Base-by-base conservation (phyloP, 345 rosid species). In the Citrus mangshanensis region DNA sequence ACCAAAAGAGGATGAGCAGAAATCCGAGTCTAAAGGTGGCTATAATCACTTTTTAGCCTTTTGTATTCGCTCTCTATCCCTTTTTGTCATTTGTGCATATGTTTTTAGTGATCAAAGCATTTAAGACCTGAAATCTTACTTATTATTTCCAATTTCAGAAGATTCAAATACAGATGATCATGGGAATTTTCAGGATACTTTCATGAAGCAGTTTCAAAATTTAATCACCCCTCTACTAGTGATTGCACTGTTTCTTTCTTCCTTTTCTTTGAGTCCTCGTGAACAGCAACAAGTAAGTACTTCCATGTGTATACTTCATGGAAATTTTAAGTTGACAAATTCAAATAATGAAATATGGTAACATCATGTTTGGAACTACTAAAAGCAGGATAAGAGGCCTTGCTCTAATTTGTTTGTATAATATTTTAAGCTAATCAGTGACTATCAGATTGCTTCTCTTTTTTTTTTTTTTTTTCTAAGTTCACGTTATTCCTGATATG, bases 11-110 rank as follows among this genome's bases (percentile, higher is more conserved):
- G 81, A 88, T 69, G 95, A 86, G 54, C 94, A 91, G 80, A 91
- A 96, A 81, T 91, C 98, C 1, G 94, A 91, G 7, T 88, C 94
- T 59, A 94, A 92, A 92, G 97, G 99, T 91, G 70, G 72, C 7
- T 60, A 32, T 25, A 60, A 24, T 35, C 27, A 4, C 64, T 65
- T 66, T 55, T 66, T 30, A 28, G 8, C 62, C 51, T 62, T 75
- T n/a, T 46, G n/a, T 63, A 28, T 27, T 46, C 22, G 64, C 25
- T 51, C 70, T 75, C 32, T 63, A 28, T 28, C 4, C 32, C n/a
- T 28, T 54, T 66, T 35, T 32, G 59, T 58, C 37, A 46, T 54
- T 22, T 22, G 2, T 42, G 25, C 22, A 27, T 56, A 28, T 81
- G 77, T 70, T 54, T 34, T 64, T 54, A 1, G 46, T n/a, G 7